A percentile compares a stretch with the other conserved stretches of the same genome.
Conservation (phyloP, 2,329 filamentous ascomycete genomes). For the Paecilomyces formosus region DNA sequence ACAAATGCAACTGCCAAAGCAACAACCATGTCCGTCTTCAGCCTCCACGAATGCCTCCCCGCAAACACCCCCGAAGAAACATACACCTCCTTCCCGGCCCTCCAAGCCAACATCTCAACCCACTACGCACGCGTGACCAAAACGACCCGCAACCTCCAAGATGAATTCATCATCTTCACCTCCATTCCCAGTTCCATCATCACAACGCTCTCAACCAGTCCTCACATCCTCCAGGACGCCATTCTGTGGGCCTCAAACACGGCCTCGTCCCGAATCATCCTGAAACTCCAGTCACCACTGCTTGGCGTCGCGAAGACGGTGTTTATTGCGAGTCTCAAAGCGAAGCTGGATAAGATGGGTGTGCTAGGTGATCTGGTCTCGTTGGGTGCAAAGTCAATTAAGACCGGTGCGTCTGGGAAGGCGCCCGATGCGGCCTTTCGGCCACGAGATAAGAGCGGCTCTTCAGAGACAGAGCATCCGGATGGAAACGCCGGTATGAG, state of each 20-base stretch:
- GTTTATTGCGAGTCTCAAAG: background rate
- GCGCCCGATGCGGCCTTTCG: background rate
- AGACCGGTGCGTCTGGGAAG: background rate
- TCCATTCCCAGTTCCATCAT: background rate
- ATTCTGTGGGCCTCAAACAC: background rate
- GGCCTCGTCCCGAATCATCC: background rate
- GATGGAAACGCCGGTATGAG: background rate
- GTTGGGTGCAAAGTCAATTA: background rate
- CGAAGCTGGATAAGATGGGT: background rate
- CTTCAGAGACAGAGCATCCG: background rate
- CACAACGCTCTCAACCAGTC: background rate
- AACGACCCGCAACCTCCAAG: background rate
- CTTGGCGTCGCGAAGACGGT: background rate
- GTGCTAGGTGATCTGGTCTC: background rate
- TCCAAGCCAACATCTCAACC: background rate
- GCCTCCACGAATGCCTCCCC: background rate
- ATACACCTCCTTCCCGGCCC: constrained; percentile 1
- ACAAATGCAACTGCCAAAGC: background rate
- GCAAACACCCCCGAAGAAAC: constrained; percentile 1
- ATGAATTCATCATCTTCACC: background rate
- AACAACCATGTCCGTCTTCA: background rate
- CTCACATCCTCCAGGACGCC: background rate
- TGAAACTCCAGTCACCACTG: background rate
- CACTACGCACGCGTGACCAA: background rate
- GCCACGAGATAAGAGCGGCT: background rate